Percentiles rank a stretch among this genome's conserved stretches.
Conservation (phyloP, 805 yeast genomes). For the Ascoidea asiatica region DNA sequence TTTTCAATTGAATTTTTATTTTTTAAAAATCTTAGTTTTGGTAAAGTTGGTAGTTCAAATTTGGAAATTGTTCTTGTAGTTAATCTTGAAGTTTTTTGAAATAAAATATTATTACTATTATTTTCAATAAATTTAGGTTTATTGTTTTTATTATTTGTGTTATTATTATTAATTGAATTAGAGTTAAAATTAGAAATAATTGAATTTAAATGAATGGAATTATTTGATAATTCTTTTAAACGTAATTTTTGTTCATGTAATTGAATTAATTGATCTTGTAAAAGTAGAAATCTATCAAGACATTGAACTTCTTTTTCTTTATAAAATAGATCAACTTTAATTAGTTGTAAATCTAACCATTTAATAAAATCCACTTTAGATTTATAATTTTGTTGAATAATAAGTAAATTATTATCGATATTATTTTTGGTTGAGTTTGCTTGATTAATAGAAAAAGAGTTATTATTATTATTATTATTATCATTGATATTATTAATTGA, state of each 20-base stretch:
- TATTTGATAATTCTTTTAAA: conserved; percentile 1
- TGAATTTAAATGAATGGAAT: background rate
- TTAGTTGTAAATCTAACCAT: conserved; percentile 56
- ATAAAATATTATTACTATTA: background rate
- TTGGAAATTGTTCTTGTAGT: conserved; percentile 4
- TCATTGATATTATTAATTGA: background rate
- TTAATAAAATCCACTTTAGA: conserved; percentile 35
- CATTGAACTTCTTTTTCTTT: conserved; percentile 45
- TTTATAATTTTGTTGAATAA: conserved; percentile 11
- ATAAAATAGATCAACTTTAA: conserved; percentile 50
- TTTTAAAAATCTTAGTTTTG: conserved; percentile 20
- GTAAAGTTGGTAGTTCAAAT: conserved; percentile 28
- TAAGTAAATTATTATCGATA: conserved; percentile 1
- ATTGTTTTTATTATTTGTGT: background rate
- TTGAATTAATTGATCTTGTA: conserved; percentile 60
- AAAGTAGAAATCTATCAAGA: conserved; percentile 39
- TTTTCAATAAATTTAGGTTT: background rate
- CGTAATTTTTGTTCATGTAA: conserved; percentile 35
- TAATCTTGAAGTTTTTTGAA: background rate
- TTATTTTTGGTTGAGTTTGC: conserved; percentile 2
- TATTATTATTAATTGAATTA: background rate
- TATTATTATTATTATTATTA: too few species aligned
- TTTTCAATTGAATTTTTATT: conserved; percentile 6
- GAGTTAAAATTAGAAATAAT: background rate
- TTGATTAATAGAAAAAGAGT: background rate